Percentiles rank a stretch among this genome's conserved stretches.
Conservation (phyloP, 495 filamentous ascomycete genomes). For the Xylaria cubensis region DNA sequence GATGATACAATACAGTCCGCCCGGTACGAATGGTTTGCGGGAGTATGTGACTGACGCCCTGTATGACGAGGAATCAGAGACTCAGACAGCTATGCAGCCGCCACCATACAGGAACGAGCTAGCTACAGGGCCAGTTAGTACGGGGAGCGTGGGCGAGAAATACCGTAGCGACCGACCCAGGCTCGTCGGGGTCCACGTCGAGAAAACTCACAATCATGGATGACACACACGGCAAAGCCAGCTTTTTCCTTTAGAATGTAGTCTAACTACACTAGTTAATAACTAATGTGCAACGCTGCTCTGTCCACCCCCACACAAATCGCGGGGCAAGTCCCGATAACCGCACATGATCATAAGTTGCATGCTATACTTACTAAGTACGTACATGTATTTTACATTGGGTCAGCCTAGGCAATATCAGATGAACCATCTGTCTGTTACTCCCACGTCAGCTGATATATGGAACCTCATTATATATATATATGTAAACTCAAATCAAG, state of each 20-base stretch:
- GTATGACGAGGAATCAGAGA: neutral
- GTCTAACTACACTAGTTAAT: no score
- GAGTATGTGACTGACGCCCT: neutral
- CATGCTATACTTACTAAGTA: neutral
- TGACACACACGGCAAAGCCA: conserved; percentile 21
- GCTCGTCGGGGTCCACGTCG: neutral
- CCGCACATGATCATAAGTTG: conserved; percentile 3
- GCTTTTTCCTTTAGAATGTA: neutral
- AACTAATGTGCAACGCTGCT: no score
- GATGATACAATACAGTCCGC: neutral
- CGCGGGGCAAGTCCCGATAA: conserved; percentile 23
- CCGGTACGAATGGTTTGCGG: neutral
- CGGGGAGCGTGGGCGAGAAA: neutral
- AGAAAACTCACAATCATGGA: neutral
- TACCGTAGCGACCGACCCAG: neutral
- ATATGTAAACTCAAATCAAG: neutral
- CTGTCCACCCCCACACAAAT: neutral
- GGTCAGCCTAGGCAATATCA: no score
- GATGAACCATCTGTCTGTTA: neutral
- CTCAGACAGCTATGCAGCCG: neutral
- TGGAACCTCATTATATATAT: neutral
- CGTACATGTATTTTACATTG: no score
- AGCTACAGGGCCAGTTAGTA: neutral
- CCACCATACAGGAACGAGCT: neutral
- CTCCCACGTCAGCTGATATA: neutral